A percentile compares a stretch with the other conserved stretches of the same genome.
These are phyloP conservation scores for Aspergillus pseudotamarii DNA, from an alignment of 2,329 filamentous ascomycete genomes.

Conservation along the genomic window DNA sequence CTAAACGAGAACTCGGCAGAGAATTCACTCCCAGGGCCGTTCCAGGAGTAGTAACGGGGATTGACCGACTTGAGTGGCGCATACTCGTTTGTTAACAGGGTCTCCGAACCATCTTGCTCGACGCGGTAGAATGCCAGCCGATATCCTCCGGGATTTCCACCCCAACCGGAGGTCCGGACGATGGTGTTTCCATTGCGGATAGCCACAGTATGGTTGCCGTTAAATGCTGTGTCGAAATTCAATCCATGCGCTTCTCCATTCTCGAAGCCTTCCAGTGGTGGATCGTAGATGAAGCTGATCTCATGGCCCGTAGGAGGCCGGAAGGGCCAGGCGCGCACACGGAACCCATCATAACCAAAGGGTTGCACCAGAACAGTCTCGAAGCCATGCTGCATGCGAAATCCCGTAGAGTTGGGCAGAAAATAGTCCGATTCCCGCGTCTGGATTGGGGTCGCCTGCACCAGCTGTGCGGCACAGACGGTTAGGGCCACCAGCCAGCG, in stretches of 20 bases:
- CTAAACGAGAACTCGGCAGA: conserved; percentile 39
- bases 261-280: conserved; percentile 42
- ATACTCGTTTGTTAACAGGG: conserved; percentile 41
- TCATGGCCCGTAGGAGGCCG: conserved; percentile 38
- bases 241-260: conserved; percentile 34
- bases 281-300: conserved; percentile 43
- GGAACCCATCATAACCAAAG: conserved; percentile 44
- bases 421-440: conserved; percentile 15
- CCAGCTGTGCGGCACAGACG: neutral
- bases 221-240: conserved; percentile 35
- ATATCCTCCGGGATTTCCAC: conserved; percentile 35
- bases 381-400: conserved; percentile 42
- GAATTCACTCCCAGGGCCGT: conserved; percentile 38
- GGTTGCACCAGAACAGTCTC: conserved; percentile 44
- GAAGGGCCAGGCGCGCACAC: conserved; percentile 44
- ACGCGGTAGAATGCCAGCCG: conserved; percentile 40
- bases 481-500: conserved; percentile 7
- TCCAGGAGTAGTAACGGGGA: conserved; percentile 40
- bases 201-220: conserved; percentile 32
- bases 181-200: conserved; percentile 43
- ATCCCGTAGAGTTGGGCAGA: conserved; percentile 25
- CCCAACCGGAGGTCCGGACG: conserved; percentile 36
- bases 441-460: neutral
- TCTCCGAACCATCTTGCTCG: conserved; percentile 36
- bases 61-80: conserved; percentile 38